Evolutionary conservation across 371 early-diverging fungal species (phyloP).

Genomic region (Basidiobolus heterosporus): DNA sequence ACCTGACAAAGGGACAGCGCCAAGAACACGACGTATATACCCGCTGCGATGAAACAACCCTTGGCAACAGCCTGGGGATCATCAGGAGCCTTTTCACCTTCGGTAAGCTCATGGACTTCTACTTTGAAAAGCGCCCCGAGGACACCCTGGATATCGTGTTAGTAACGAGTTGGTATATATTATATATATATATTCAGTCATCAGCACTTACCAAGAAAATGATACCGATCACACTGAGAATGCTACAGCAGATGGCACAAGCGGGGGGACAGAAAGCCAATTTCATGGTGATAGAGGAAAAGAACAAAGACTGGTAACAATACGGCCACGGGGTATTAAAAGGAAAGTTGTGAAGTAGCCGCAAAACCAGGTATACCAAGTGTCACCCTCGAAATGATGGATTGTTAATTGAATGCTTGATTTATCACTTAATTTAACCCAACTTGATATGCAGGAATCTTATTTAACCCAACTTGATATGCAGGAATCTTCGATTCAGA

Average conservation of each 20-base stretch:
- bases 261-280: slow-evolving; percentile 5
- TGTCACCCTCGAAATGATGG: too few relatives aligned
- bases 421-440: too few relatives aligned
- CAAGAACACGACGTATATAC: slow-evolving; percentile 46
- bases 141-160: slow-evolving; percentile 7
- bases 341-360: too few relatives aligned
- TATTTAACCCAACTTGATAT: too few relatives aligned
- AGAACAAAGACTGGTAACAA: too few relatives aligned
- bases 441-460: too few relatives aligned
- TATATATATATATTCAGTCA: too few relatives aligned
- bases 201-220: slow-evolving; percentile 18
- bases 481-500: too few relatives aligned
- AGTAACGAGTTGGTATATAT: too few relatives aligned
- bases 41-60: slow-evolving; percentile 49
- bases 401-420: too few relatives aligned
- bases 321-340: too few relatives aligned
- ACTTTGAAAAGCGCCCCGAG: slow-evolving; percentile 46
- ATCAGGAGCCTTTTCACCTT: slow-evolving; percentile 37
- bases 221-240: slow-evolving; percentile 15
- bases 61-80: slow-evolving; percentile 42
- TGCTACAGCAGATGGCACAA: slow-evolving; percentile 15
- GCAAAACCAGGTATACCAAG: too few relatives aligned
- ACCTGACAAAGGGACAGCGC: slow-evolving; percentile 50
- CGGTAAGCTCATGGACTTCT: slow-evolving; percentile 40
- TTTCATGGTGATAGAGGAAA: not conserved